A percentile compares a stretch with the other conserved stretches of the same genome.
phyloP scores from a whole-genome alignment of 129 eudicot genomes.

The Kitagawia praeruptora region DNA sequence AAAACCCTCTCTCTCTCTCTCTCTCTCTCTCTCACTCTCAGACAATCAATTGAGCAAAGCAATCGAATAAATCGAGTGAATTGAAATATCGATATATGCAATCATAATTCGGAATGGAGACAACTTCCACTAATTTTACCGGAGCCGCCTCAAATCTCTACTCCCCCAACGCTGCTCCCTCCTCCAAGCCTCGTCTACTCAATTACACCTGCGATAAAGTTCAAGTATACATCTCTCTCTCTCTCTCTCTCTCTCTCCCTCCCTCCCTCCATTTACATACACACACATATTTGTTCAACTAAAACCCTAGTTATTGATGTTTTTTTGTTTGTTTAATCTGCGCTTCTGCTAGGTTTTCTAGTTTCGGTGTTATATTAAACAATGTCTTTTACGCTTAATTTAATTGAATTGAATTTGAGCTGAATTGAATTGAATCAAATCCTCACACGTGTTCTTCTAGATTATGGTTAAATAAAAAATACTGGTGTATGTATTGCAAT shows the following conservation, averaged over 20 bases:
- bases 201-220: slow-evolving; percentile 19
- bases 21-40: neutral
- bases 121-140: neutral
- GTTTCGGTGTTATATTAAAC: neutral
- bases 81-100: neutral
- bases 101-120: neutral
- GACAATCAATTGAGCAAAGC: neutral
- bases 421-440: neutral
- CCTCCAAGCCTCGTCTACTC: slow-evolving; percentile 10
- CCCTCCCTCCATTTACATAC: too few species aligned
- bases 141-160: slow-evolving; percentile 1
- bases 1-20: neutral
- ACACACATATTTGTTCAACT: neutral
- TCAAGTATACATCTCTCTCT: neutral
- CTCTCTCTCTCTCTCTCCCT: neutral
- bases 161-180: slow-evolving; percentile 1
- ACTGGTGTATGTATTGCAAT: neutral
- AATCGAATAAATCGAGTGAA: neutral
- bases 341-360: neutral
- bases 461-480: neutral
- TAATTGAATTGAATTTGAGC: neutral
- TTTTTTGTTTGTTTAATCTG: neutral
- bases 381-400: too few species aligned
- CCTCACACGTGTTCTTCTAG: neutral
- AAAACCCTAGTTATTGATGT: slow-evolving; percentile 11